Base-by-base conservation (phyloP, 805 yeast genomes). In the Barnettozyma sucrosica region DNA sequence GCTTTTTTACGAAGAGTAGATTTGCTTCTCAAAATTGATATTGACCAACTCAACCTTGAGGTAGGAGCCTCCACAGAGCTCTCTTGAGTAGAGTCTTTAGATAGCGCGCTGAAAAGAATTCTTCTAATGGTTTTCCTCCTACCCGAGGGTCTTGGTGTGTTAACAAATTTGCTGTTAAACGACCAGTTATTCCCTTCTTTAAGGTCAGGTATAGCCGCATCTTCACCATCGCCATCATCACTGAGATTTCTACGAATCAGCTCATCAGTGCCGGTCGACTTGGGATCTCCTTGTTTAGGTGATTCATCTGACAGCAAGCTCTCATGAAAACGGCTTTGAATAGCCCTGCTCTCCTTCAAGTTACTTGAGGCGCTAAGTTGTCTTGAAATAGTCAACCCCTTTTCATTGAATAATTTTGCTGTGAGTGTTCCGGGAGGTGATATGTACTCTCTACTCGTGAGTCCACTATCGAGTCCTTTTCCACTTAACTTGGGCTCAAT, bases 81-180 rank as follows among this genome's bases (percentile, higher is more conserved):
- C n/a, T 28, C 46, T 20, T 11, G 16, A 7, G 33, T n/a, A n/a
- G 45, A 30, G 8, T 32, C 45, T 33, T 39, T 46, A 1, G 57
- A 48, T 10, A 49, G 43, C 20, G 54, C 44, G 19, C 54, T 50
- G 36, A 52, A 51, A 16, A 55, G 43, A 7, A 57, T 52, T 25
- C 48, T 49, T 46, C 50, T 55, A 14, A 57, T 51, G 3, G 56
- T 51, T 19, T 36, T 53, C 14, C 37, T 41, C 32, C 53, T 47
- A 24, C 25, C 11, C 1, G 33, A 44, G 5, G 38, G 37, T 10
- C 39, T 34, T 23, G 49, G 44, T 11, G 49, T 28, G 24, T 43
- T 44, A 16, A 54, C 44, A 40, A 56, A 52, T 7, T 47, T 47
- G 40, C 53, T 57, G 23, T 34, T 33, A 7, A 24, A 16, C 4